Evolutionary conservation across 2,329 filamentous ascomycete genomes (phyloP).

Genomic region (Orbilia blumenaviensis): DNA sequence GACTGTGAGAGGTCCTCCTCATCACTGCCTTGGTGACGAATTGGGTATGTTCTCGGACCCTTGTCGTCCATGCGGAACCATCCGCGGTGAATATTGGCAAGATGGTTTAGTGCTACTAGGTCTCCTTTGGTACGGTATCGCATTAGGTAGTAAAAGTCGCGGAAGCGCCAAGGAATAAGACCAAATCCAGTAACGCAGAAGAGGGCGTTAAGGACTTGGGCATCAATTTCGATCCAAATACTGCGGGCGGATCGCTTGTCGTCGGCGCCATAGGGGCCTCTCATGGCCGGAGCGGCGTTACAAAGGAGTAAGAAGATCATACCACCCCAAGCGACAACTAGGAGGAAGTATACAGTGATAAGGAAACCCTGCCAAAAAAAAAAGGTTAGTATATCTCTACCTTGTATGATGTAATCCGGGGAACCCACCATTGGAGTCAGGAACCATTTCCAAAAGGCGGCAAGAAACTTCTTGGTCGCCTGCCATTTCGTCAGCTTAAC

Average conservation of each 20-base stretch:
- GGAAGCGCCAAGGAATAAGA: slow-evolving; percentile 82
- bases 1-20: slow-evolving; percentile 59
- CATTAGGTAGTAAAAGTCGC: slow-evolving; percentile 78
- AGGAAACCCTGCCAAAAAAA: slow-evolving; percentile 73
- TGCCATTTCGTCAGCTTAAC: slow-evolving; percentile 66
- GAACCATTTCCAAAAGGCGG: slow-evolving; percentile 76
- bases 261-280: slow-evolving; percentile 70
- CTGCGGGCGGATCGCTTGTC: slow-evolving; percentile 78
- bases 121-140: slow-evolving; percentile 69
- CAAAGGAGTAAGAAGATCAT: slow-evolving; percentile 88
- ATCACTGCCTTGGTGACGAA: slow-evolving; percentile 62
- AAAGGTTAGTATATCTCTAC: slow-evolving; percentile 2
- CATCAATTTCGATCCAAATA: slow-evolving; percentile 85
- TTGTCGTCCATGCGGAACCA: slow-evolving; percentile 80
- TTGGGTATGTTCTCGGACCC: slow-evolving; percentile 60
- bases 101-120: slow-evolving; percentile 67
- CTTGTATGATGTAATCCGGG: not conserved
- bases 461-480: slow-evolving; percentile 68
- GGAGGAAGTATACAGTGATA: slow-evolving; percentile 80
- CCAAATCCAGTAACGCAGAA: slow-evolving; percentile 90
- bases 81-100: slow-evolving; percentile 76
- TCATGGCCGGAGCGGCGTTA: slow-evolving; percentile 70
- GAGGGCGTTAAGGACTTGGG: slow-evolving; percentile 81
- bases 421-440: slow-evolving; percentile 69
- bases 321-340: slow-evolving; percentile 85